Evolutionary conservation across 768 basidiomycete species (phyloP).

Genomic region (Thelephora aurantiotincta): DNA sequence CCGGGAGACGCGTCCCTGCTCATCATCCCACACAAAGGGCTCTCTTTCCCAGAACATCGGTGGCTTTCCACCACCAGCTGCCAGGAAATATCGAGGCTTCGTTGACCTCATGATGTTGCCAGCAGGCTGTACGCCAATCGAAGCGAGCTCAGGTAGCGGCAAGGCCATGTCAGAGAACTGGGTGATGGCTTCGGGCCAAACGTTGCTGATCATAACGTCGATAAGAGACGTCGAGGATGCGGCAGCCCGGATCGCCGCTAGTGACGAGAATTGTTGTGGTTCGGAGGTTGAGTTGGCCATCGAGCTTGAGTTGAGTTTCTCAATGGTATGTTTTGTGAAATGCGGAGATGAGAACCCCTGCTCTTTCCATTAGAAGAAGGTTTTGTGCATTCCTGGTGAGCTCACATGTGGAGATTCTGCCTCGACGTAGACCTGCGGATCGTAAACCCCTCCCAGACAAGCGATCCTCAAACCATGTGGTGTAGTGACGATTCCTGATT

Average conservation of each 20-base stretch:
- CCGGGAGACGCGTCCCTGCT: slow-evolving; percentile 50
- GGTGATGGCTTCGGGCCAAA: slow-evolving; percentile 57
- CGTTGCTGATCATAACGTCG: slow-evolving; percentile 73
- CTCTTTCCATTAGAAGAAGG: neutral
- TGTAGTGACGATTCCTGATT: slow-evolving; percentile 70
- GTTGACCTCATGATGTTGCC: slow-evolving; percentile 50
- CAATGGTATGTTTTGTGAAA: slow-evolving; percentile 55
- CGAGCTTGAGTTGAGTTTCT: slow-evolving; percentile 60
- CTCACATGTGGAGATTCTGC: slow-evolving; percentile 54
- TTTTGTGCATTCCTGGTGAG: slow-evolving; percentile 4
- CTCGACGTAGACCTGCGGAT: slow-evolving; percentile 40
- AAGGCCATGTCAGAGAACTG: slow-evolving; percentile 40
- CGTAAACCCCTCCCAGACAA: slow-evolving; percentile 70
- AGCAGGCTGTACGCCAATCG: slow-evolving; percentile 36
- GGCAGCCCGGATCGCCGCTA: slow-evolving; percentile 53
- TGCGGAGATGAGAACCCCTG: slow-evolving; percentile 70
- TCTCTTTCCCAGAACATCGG: slow-evolving; percentile 92
- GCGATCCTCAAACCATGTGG: slow-evolving; percentile 73
- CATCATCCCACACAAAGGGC: slow-evolving; percentile 76
- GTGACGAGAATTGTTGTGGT: slow-evolving; percentile 30
- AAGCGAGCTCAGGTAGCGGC: slow-evolving; percentile 27
- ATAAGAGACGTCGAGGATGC: slow-evolving; percentile 48
- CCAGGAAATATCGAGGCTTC: slow-evolving; percentile 84
- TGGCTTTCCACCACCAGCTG: slow-evolving; percentile 45
- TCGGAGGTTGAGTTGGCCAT: slow-evolving; percentile 30